A percentile compares a stretch with the other conserved stretches of the same genome.
Evolutionary conservation across 441 rosid species (phyloP).

Genomic region (Macaranga tanarius): DNA sequence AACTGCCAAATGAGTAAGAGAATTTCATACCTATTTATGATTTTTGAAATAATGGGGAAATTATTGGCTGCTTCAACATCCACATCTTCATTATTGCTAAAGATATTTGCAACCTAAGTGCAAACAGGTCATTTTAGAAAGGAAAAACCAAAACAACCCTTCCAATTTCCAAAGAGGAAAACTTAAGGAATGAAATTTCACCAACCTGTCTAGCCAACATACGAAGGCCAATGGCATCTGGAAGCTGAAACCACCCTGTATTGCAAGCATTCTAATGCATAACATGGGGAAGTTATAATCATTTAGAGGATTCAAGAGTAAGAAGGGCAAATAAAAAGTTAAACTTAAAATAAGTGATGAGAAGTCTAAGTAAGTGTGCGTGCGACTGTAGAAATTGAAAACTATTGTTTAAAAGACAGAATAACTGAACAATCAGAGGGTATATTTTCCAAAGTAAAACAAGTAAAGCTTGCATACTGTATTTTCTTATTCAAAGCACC

Average conservation of each 20-base stretch:
- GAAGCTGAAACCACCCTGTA: neutral
- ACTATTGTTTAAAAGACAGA: no score
- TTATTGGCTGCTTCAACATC: neutral
- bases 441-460: no score
- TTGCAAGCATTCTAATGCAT: constrained; percentile 1
- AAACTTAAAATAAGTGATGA: neutral
- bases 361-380: no score
- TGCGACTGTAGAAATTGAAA: no score
- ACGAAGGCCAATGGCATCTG: neutral
- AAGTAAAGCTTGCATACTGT: no score
- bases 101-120: neutral
- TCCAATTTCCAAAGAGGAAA: no score
- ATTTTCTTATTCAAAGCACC: no score
- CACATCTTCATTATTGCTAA: neutral
- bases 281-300: no score
- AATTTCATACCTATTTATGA: neutral
- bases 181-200: no score
- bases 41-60: neutral
- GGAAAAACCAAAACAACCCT: neutral
- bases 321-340: neutral
- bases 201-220: neutral
- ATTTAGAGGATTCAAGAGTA: neutral
- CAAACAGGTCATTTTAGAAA: neutral
- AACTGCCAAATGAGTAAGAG: neutral
- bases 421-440: no score